Conservation (phyloP, 2,329 filamentous ascomycete genomes). For the Sporothrix brasiliensis region DNA sequence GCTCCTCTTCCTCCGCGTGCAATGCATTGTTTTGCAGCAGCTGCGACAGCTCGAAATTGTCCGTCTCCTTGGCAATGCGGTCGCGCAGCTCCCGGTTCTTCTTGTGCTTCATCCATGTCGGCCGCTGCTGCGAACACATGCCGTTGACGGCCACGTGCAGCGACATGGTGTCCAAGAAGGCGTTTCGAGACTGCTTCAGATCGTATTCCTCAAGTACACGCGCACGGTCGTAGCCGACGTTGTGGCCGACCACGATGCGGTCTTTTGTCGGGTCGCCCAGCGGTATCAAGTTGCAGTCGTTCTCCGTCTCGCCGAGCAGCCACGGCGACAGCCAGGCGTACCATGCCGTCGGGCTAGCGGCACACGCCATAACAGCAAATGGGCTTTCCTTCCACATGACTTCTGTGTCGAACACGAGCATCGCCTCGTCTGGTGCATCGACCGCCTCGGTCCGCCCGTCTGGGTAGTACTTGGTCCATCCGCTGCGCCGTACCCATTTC, state of each 20-base stretch:
- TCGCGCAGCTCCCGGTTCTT: constrained; percentile 86
- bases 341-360: constrained; percentile 86
- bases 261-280: constrained; percentile 74
- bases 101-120: constrained; percentile 96
- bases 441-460: constrained; percentile 73
- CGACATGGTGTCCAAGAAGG: constrained; percentile 96
- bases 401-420: constrained; percentile 93
- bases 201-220: constrained; percentile 88
- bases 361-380: constrained; percentile 96
- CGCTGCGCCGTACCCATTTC: constrained; percentile 77
- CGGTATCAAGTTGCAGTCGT: constrained; percentile 79
- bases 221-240: constrained; percentile 91
- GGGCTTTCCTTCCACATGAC: constrained; percentile 93
- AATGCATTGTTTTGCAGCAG: constrained; percentile 69
- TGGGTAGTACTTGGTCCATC: constrained; percentile 89
- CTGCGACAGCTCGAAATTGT: constrained; percentile 69
- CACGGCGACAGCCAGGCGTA: constrained; percentile 97
- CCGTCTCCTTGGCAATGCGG: constrained; percentile 71
- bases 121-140: constrained; percentile 95
- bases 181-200: constrained; percentile 77
- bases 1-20: constrained; percentile 84
- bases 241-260: constrained; percentile 87
- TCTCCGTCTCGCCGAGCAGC: constrained; percentile 80
- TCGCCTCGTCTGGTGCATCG: constrained; percentile 74
- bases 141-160: constrained; percentile 96